A percentile compares a stretch with the other conserved stretches of the same genome.
Conservation (phyloP, 805 yeast species). For the Candida methanosorbosa region DNA sequence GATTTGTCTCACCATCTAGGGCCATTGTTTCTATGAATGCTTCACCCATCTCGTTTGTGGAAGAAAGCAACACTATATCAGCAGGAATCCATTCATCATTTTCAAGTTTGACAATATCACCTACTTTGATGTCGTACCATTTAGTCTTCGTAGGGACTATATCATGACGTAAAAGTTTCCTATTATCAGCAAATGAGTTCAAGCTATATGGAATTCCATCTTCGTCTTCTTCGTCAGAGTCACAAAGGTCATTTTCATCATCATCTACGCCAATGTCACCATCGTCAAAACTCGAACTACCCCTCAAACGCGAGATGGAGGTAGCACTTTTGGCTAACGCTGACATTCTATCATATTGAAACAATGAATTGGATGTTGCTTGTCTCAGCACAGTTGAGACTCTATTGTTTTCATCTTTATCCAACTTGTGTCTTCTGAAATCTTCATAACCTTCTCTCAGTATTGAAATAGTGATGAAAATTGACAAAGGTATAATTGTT, state of each 20-base stretch:
- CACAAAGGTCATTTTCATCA: constrained; percentile 3
- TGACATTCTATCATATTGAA: not conserved
- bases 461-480: constrained; percentile 84
- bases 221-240: constrained; percentile 9
- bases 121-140: constrained; percentile 85
- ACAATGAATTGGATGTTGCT: not conserved
- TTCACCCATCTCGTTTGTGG: constrained; percentile 54
- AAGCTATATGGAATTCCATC: constrained; percentile 3
- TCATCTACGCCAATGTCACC: constrained; percentile 9
- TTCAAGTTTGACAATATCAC: constrained; percentile 65
- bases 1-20: constrained; percentile 92
- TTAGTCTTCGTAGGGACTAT: constrained; percentile 15
- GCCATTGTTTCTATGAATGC: constrained; percentile 94
- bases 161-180: constrained; percentile 9
- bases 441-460: constrained; percentile 93
- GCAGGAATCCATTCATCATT: constrained; percentile 95
- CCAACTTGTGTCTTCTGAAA: constrained; percentile 77
- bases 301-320: constrained; percentile 19
- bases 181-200: constrained; percentile 17
- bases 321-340: constrained; percentile 18
- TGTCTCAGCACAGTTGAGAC: constrained; percentile 30
- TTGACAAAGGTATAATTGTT: constrained; percentile 79
- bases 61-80: constrained; percentile 66
- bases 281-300: constrained; percentile 10
- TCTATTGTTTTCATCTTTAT: constrained; percentile 73